Evolutionary conservation across 2,329 filamentous ascomycete genomes (phyloP).

Genomic region (Cladophialophora bantiana): DNA sequence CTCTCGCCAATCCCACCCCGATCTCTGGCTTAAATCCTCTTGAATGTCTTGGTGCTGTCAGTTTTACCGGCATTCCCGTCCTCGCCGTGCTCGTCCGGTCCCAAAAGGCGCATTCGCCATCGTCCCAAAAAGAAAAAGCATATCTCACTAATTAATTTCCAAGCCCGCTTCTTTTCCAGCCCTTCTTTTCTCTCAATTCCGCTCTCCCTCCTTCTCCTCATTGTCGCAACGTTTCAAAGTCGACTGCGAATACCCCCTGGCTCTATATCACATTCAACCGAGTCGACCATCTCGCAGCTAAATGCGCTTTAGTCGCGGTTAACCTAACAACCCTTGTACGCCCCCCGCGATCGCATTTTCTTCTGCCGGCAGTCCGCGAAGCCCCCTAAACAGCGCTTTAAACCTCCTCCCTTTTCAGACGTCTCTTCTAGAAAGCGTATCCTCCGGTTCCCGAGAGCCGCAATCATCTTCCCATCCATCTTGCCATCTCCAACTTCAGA

Average conservation of each 20-base stretch:
- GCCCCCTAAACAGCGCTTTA: slow-evolving; percentile 9
- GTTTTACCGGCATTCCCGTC: slow-evolving; percentile 18
- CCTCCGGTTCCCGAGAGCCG: slow-evolving; percentile 25
- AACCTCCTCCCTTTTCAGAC: slow-evolving; percentile 28
- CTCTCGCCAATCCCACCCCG: slow-evolving; percentile 18
- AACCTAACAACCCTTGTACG: slow-evolving; percentile 3
- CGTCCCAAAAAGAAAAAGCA: slow-evolving; percentile 7
- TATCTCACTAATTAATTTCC: slow-evolving; percentile 15
- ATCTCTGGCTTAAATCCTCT: slow-evolving; percentile 7
- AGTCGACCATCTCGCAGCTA: slow-evolving; percentile 14
- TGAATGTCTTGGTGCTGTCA: background rate
- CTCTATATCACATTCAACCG: slow-evolving; percentile 15
- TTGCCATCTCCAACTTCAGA: slow-evolving; percentile 19
- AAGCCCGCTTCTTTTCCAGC: slow-evolving; percentile 4
- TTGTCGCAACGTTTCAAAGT: slow-evolving; percentile 14
- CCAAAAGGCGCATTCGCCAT: background rate
- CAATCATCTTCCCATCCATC: slow-evolving; percentile 18
- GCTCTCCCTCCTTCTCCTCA: slow-evolving; percentile 3
- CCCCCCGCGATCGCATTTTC: slow-evolving; percentile 22
- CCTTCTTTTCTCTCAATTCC: slow-evolving; percentile 8
- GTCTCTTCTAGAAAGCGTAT: slow-evolving; percentile 20
- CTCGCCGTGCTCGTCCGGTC: slow-evolving; percentile 15
- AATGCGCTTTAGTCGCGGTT: slow-evolving; percentile 18
- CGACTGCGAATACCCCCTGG: slow-evolving; percentile 15
- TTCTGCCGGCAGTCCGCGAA: slow-evolving; percentile 22